Evolutionary conservation across 2,329 filamentous ascomycete genomes (phyloP).

Genomic region (Mycocentrospora acerina): DNA sequence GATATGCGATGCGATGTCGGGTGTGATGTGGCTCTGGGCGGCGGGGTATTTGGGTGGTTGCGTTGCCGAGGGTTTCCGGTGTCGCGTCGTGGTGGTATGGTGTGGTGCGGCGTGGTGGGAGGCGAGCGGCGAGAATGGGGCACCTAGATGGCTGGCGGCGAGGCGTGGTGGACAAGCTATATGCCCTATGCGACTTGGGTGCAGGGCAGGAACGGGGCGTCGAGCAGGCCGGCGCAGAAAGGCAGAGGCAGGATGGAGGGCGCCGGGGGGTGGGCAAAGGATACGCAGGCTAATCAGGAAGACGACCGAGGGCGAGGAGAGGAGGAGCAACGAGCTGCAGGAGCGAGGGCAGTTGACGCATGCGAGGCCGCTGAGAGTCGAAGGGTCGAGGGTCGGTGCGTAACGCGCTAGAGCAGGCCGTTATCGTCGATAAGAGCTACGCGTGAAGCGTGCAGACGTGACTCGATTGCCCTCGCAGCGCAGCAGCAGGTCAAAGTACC

Average conservation of each 20-base stretch:
- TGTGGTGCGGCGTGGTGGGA: slow-evolving; percentile 5
- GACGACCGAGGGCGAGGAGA: slow-evolving; percentile 8
- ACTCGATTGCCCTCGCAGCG: too few relatives aligned
- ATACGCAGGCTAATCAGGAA: slow-evolving; percentile 6
- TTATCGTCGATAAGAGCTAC: slow-evolving; percentile 1
- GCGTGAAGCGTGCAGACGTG: background rate
- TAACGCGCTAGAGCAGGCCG: background rate
- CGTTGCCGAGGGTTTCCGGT: background rate
- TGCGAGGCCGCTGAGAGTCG: slow-evolving; percentile 14
- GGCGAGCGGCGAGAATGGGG: slow-evolving; percentile 8
- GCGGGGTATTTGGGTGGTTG: too few relatives aligned
- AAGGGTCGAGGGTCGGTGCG: slow-evolving; percentile 5
- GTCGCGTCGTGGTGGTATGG: slow-evolving; percentile 9
- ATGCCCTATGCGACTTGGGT: too few relatives aligned
- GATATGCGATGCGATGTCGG: slow-evolving; percentile 2
- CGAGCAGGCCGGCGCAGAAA: slow-evolving; percentile 4
- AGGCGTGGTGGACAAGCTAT: too few relatives aligned
- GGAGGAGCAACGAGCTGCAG: slow-evolving; percentile 12
- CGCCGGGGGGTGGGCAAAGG: slow-evolving; percentile 5
- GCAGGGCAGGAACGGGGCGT: background rate
- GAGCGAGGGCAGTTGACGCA: slow-evolving; percentile 12
- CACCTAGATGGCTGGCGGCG: slow-evolving; percentile 8
- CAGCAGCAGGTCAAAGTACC: too few relatives aligned
- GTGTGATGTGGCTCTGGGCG: background rate
- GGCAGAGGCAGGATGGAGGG: background rate